Percentiles rank a stretch among this genome's conserved stretches.
Evolutionary conservation across 805 yeast species (phyloP).

Genomic region (Monosporozyma yasuniensis): DNA sequence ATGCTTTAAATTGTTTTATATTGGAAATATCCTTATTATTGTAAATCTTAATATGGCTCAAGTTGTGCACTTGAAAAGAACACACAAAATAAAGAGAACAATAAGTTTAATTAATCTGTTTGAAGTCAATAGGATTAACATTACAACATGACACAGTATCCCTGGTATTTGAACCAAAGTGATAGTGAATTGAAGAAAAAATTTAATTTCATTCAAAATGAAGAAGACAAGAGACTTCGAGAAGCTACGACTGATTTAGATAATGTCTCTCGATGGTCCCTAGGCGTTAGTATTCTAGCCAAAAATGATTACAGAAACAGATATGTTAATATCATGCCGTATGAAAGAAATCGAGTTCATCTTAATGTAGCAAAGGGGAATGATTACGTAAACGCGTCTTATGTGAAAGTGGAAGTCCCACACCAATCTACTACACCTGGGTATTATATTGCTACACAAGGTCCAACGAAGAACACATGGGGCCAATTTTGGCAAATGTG

Average conservation of each 20-base stretch:
- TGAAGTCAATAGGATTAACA: background rate
- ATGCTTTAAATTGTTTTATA: background rate
- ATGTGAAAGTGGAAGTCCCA: slow-evolving; percentile 34
- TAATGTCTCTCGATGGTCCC: slow-evolving; percentile 22
- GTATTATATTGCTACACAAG: slow-evolving; percentile 62
- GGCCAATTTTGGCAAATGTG: slow-evolving; percentile 89
- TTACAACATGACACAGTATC: slow-evolving; percentile 5
- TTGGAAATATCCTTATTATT: background rate
- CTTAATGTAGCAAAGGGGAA: slow-evolving; percentile 27
- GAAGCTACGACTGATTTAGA: slow-evolving; percentile 28
- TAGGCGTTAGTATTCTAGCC: slow-evolving; percentile 21
- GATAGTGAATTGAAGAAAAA: slow-evolving; percentile 20
- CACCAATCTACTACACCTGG: slow-evolving; percentile 20
- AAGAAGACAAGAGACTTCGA: slow-evolving; percentile 33
- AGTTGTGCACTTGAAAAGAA: too few species aligned
- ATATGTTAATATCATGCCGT: slow-evolving; percentile 57
- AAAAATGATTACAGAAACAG: slow-evolving; percentile 40
- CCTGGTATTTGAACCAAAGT: slow-evolving; percentile 24
- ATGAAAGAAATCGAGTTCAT: slow-evolving; percentile 48
- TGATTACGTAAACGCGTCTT: slow-evolving; percentile 83
- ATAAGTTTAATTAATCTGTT: background rate
- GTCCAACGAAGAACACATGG: slow-evolving; percentile 65
- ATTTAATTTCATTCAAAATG: slow-evolving; percentile 29
- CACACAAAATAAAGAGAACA: background rate
- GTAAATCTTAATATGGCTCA: too few species aligned